phyloP scores from a whole-genome alignment of 2,329 filamentous ascomycete genomes.

The Sarocladiaceae sp. region DNA sequence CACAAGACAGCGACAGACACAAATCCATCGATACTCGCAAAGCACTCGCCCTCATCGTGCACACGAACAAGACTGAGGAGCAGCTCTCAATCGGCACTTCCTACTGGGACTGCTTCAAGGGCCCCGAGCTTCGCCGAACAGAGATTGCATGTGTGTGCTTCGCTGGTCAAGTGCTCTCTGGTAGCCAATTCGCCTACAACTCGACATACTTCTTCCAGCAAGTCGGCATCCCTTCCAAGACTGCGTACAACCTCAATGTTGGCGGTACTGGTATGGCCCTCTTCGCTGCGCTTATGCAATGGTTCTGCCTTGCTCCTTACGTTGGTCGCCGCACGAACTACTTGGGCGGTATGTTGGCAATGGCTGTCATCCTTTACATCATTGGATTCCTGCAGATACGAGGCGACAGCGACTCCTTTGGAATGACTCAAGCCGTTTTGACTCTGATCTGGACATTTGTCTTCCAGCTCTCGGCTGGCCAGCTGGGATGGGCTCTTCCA shows the following conservation, averaged over 20 bases:
- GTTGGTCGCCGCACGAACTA: conserved; percentile 33
- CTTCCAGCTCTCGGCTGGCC: conserved; percentile 29
- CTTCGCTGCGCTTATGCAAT: conserved; percentile 29
- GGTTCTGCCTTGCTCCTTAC: conserved; percentile 23
- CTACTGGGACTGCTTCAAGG: conserved; percentile 39
- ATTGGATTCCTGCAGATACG: conserved; percentile 37
- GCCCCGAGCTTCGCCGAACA: conserved; percentile 34
- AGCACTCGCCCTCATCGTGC: background rate
- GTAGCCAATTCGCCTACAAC: conserved; percentile 29
- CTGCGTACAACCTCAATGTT: conserved; percentile 16
- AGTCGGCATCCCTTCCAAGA: conserved; percentile 23
- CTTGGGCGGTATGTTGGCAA: conserved; percentile 25
- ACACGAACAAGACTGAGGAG: conserved; percentile 7
- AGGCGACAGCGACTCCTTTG: conserved; percentile 32
- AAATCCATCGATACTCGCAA: background rate
- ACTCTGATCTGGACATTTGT: conserved; percentile 31
- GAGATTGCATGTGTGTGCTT: conserved; percentile 31
- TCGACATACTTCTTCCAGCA: conserved; percentile 36
- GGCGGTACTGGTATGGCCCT: conserved; percentile 10
- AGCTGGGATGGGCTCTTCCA: conserved; percentile 18
- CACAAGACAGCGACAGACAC: background rate
- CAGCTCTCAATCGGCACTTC: conserved; percentile 12
- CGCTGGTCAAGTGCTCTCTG: conserved; percentile 28
- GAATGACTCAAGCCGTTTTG: conserved; percentile 26
- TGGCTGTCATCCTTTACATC: conserved; percentile 27